Evolutionary conservation across 73 alveolate genomes (phyloP), one percentile per base, ranked within the genome.

Genomic region (Paramecium biaurelia): DNA sequence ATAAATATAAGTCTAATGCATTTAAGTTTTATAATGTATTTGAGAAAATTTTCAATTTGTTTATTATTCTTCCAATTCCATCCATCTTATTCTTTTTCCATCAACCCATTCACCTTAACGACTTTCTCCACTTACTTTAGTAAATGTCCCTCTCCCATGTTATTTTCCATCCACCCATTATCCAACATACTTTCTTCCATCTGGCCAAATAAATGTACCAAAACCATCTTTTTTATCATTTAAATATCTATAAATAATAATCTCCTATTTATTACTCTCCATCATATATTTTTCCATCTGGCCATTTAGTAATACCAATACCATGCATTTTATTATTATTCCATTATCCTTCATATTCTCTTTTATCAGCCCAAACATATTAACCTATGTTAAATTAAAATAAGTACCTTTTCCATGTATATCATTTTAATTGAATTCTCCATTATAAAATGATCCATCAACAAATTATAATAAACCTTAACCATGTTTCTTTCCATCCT

Each of bases 221-320:
- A 90, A 92, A 7, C 96, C 98, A 76, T 95, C 92, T 41, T 93
- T 94, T 72, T 84, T 92, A 79, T 94, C 94, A 85, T 95, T 93
- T 20, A 70, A 97, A 92, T 92, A 95, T 53, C 99, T 87, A 96
- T 94, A 92, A 96, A 95, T 0, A 95, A 74, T 34, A n/a, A 68
- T 96, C 95, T 86, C 94, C 96, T 89, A 96, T 96, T 0, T 94
- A 82, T 98, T 98, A 96, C 87, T 85, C 74, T 37, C 99, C 99
- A 11, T 92, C 97, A 68, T 96, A 96, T 76, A 58, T 30, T 32
- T 88, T 57, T 3, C 95, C 95, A 76, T 95, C 95, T 24, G 94
- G 95, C 96, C 95, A 94, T 67, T 49, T 85, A 1, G 92, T 84
- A 14, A 45, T 82, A 0, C 98, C 98, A 0, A 49, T 11, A 7